Evolutionary conservation across 2,329 filamentous ascomycete genomes (phyloP), one percentile per base, ranked within the genome.

Genomic region (Calycina marina): DNA sequence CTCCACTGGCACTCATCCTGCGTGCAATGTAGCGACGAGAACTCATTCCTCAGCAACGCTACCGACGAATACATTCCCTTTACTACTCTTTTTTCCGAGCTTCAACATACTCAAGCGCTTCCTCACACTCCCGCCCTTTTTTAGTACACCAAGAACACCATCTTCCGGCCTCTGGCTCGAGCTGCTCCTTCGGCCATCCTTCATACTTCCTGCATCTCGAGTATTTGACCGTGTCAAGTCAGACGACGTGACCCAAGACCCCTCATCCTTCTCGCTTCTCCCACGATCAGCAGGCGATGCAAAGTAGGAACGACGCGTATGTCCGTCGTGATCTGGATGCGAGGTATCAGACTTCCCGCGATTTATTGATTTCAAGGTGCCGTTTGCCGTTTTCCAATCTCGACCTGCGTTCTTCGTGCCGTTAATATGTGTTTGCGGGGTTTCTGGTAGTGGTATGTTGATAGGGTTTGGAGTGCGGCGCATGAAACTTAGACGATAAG

Each of bases 31-130:
- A n/a, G n/a, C n/a, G n/a, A n/a, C n/a, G n/a, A n/a, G n/a, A n/a
- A n/a, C 12, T 44, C 38, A 28, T 52, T 32, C 48, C 37, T 49
- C 48, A 17, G 37, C 37, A 2, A 49, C 45, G 32, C 41, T 46
- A 17, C 38, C 40, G 11, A 49, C 41, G 14, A 47, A 25, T 18
- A 53, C 48, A 38, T 44, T 53, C 4, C 38, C 38, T 31, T 48
- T 55, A 36, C 53, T 56, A 11, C 31, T 43, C 41, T 57, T 57
- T 41, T 53, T 56, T 13, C 50, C 50, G 25, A 53, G 25, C 28
- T 41, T 50, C 20, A 54, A 26, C 26, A 49, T 37, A 28, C 47
- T 51, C 6, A 54, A 37, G 25, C 50, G 34, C 37, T 52, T 53
- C 30, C 45, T 41, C 18, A 54, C 50, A 35, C 45, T 49, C 8